phyloP scores from a whole-genome alignment of 139 green algal genomes.

The Chlamydomonas asymmetrica region DNA sequence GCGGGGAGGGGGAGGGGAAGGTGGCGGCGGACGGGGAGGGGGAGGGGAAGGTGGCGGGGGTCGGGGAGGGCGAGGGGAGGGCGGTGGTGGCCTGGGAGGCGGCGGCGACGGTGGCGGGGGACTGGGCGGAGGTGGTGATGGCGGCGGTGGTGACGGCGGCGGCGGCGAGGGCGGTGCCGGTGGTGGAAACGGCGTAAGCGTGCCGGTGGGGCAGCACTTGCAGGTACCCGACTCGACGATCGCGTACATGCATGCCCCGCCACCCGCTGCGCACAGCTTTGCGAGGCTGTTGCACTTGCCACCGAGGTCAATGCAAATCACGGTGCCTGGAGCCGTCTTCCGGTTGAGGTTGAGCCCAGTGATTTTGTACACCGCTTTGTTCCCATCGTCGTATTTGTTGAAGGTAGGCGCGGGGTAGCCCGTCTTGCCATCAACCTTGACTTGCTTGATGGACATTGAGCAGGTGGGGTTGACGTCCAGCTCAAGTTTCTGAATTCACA shows the following conservation, averaged over 20 bases:
- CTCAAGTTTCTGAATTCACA: too few relatives aligned
- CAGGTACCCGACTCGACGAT: too few relatives aligned
- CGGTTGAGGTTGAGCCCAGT: background rate
- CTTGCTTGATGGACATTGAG: background rate
- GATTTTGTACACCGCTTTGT: background rate
- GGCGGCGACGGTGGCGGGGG: background rate
- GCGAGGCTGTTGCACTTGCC: conserved; percentile 2
- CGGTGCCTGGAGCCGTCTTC: background rate
- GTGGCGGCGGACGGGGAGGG: background rate
- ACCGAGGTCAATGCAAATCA: background rate
- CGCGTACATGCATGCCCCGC: background rate
- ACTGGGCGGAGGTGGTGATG: background rate
- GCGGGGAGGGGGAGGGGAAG: background rate
- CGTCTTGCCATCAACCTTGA: background rate
- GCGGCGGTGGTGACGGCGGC: background rate
- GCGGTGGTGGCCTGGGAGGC: background rate
- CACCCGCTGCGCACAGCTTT: background rate
- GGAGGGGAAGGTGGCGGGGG: background rate
- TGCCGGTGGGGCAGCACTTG: background rate
- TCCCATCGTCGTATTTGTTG: background rate
- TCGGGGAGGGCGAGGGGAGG: background rate
- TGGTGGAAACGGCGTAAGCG: too few relatives aligned
- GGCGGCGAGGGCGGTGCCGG: background rate
- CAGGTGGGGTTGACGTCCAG: too few relatives aligned
- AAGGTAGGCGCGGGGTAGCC: background rate